Percentiles rank a stretch among this genome's conserved stretches.
Conservation (phyloP, 495 filamentous ascomycete species). For the Jackrogersella minutella region DNA sequence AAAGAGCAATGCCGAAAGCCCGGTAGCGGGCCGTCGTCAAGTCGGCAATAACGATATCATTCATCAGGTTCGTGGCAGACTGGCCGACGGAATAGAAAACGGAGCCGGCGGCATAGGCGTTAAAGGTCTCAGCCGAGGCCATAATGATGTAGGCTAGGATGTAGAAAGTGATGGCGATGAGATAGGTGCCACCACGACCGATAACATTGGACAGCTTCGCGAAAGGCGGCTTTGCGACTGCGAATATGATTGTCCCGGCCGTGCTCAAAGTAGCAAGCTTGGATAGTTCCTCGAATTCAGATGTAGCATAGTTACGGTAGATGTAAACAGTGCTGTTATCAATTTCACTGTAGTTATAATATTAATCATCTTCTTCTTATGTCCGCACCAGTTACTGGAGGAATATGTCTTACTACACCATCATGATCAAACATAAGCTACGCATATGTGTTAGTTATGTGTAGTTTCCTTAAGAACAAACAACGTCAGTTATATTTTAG, state of each 20-base stretch:
- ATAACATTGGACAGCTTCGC: conserved; percentile 60
- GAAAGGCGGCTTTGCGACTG: conserved; percentile 57
- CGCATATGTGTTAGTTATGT: conserved; percentile 37
- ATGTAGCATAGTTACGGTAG: conserved; percentile 58
- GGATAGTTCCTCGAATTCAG: conserved; percentile 53
- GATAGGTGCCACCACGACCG: conserved; percentile 56
- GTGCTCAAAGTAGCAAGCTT: conserved; percentile 54
- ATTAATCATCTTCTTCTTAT: too few species aligned
- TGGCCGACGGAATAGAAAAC: conserved; percentile 58
- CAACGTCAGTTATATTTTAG: background rate
- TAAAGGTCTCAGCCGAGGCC: conserved; percentile 54
- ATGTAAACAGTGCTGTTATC: conserved; percentile 59
- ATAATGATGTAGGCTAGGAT: conserved; percentile 57
- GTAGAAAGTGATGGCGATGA: conserved; percentile 54
- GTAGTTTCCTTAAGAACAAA: conserved; percentile 10
- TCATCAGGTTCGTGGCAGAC: conserved; percentile 57
- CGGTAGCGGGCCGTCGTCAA: conserved; percentile 57
- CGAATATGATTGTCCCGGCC: conserved; percentile 55
- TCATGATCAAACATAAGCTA: conserved; percentile 53
- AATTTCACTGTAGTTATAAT: too few species aligned
- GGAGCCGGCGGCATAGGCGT: conserved; percentile 55
- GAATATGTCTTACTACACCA: too few species aligned
- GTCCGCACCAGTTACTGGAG: too few species aligned
- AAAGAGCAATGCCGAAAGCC: conserved; percentile 54
- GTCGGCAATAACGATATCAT: conserved; percentile 58